Conservation (phyloP, 1,284 basidiomycete species). For the Wallemia mellicola region DNA sequence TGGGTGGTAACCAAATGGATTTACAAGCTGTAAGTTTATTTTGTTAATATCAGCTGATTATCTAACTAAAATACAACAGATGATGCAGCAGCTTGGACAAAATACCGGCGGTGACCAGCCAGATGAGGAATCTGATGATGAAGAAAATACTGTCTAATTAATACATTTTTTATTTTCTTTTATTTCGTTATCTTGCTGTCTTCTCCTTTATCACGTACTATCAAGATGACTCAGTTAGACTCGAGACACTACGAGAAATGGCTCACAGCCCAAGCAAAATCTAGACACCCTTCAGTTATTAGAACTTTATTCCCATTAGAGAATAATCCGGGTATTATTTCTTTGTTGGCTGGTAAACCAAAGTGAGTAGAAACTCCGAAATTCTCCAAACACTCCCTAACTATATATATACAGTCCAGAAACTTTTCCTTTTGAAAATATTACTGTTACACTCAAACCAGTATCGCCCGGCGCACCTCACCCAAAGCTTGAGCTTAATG, state of each 20-base stretch:
- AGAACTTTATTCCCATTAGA: neutral
- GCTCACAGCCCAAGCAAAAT: neutral
- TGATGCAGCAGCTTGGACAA: neutral
- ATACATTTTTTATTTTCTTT: neutral
- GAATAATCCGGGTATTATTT: neutral
- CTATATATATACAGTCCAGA: neutral
- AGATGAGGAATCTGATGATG: neutral
- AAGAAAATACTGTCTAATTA: neutral
- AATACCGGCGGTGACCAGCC: neutral
- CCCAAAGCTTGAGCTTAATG: neutral
- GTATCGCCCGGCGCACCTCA: neutral
- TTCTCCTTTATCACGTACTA: no score
- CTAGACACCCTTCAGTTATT: neutral
- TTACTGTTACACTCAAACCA: neutral
- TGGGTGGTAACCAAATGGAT: slow-evolving; percentile 15
- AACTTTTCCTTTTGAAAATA: neutral
- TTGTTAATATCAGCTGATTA: neutral
- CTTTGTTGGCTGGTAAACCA: neutral
- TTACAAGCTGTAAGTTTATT: neutral
- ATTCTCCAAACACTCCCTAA: neutral
- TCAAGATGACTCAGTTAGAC: neutral
- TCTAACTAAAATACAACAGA: neutral
- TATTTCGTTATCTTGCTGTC: no score
- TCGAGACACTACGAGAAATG: neutral
- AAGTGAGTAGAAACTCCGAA: neutral